A percentile compares a stretch with the other conserved stretches of the same genome.
Evolutionary conservation across 1,139 yeast genomes (phyloP).

Genomic region (Schizosaccharomyces versatilis): DNA sequence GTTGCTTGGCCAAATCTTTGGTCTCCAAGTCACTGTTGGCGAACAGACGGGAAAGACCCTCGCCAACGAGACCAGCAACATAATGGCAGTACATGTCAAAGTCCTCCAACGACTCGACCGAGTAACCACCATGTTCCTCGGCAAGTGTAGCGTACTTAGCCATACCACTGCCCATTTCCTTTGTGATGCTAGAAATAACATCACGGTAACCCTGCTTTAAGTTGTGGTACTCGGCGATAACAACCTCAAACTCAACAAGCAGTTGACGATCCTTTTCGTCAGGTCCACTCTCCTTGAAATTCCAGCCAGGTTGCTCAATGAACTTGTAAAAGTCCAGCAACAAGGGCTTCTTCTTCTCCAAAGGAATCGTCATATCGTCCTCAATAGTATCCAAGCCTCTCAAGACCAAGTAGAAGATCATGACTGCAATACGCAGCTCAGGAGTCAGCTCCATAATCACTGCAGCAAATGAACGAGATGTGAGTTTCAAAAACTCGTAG

Average conservation of each 20-base stretch:
- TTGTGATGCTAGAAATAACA: constrained; percentile 53
- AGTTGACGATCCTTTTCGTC: constrained; percentile 66
- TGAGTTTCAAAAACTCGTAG: constrained; percentile 39
- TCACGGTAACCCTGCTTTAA: constrained; percentile 59
- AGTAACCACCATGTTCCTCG: constrained; percentile 52
- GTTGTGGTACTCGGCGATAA: constrained; percentile 48
- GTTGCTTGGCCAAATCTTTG: constrained; percentile 5
- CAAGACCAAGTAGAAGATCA: constrained; percentile 63
- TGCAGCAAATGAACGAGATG: constrained; percentile 82
- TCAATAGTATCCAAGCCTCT: constrained; percentile 91
- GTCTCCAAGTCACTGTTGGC: constrained; percentile 35
- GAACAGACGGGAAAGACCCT: constrained; percentile 69
- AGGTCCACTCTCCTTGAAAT: constrained; percentile 47
- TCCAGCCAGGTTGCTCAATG: constrained; percentile 49
- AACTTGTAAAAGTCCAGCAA: constrained; percentile 46
- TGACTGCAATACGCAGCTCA: constrained; percentile 57
- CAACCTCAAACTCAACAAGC: constrained; percentile 46
- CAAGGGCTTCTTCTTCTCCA: constrained; percentile 48
- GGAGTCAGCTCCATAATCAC: constrained; percentile 85
- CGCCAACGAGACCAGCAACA: constrained; percentile 96
- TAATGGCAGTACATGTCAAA: constrained; percentile 85
- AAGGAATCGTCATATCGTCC: constrained; percentile 78
- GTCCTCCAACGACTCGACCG: constrained; percentile 56
- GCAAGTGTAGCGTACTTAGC: constrained; percentile 62
- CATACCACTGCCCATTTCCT: constrained; percentile 92